Evolutionary conservation across 2,329 filamentous ascomycete genomes (phyloP).

Genomic region (Pseudogymnoascus sp.): DNA sequence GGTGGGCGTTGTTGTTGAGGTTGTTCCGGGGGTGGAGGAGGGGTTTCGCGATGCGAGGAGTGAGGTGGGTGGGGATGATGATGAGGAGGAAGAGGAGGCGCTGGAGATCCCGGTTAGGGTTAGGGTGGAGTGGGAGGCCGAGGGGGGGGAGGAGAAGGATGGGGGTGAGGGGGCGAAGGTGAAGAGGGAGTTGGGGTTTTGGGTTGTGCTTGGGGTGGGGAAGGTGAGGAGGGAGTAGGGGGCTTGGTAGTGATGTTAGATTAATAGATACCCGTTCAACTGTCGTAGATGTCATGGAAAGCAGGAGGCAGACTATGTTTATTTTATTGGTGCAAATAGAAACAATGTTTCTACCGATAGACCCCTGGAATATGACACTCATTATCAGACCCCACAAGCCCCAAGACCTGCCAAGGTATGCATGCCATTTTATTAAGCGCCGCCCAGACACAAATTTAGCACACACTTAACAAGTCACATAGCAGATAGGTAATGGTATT

Average conservation of each 20-base stretch:
- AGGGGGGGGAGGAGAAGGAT: conserved; percentile 49
- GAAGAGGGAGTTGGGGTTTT: conserved; percentile 86
- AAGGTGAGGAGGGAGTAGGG: conserved; percentile 52
- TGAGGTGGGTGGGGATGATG: conserved; percentile 25
- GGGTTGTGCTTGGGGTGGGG: conserved; percentile 86
- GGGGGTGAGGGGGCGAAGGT: conserved; percentile 56
- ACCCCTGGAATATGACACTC: neutral
- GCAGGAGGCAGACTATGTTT: neutral
- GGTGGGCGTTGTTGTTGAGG: conserved; percentile 88
- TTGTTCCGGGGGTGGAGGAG: conserved; percentile 52
- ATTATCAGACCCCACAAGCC: neutral
- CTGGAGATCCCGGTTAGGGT: conserved; percentile 94
- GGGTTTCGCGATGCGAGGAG: conserved; percentile 21
- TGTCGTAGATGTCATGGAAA: neutral
- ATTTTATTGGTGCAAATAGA: neutral
- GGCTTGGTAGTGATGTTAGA: neutral
- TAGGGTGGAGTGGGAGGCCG: conserved; percentile 79
- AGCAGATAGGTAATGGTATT: neutral
- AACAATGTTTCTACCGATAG: neutral
- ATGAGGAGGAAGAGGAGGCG: conserved; percentile 45
- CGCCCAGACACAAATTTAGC: neutral
- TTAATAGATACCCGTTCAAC: conserved; percentile 12
- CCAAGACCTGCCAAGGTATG: neutral
- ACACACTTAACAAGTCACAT: neutral
- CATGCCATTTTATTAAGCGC: neutral